These are phyloP conservation scores for Chlamydomonas eustigma DNA, from an alignment of 139 green algal genomes.

Conservation along the genomic window DNA sequence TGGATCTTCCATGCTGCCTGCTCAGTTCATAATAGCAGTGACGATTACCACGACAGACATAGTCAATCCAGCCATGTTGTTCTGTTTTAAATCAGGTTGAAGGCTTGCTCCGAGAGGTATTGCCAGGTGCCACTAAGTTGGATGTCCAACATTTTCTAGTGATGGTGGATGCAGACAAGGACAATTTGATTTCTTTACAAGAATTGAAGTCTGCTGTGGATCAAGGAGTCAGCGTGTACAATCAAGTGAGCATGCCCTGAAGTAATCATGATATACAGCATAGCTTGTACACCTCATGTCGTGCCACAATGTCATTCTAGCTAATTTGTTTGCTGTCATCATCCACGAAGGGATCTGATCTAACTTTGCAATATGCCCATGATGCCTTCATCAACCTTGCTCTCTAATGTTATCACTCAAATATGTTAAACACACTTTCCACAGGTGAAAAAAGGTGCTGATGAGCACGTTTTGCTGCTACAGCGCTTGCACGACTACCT, in stretches of 20 bases:
- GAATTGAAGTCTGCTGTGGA: not conserved
- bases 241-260: not conserved
- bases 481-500: conserved; percentile 14
- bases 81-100: too few relatives aligned
- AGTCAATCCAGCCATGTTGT: too few relatives aligned
- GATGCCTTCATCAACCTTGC: not conserved
- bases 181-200: conserved; percentile 2
- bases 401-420: not conserved
- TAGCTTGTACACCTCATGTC: not conserved
- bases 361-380: not conserved
- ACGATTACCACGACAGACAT: too few relatives aligned
- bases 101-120: conserved; percentile 9
- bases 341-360: not conserved
- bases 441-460: not conserved
- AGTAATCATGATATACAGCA: not conserved
- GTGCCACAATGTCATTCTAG: not conserved
- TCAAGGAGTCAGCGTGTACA: not conserved
- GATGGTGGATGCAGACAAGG: conserved; percentile 16
- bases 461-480: not conserved
- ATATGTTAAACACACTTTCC: not conserved
- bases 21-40: too few relatives aligned
- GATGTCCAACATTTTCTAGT: conserved; percentile 32
- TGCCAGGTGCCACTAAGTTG: conserved; percentile 9
- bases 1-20: too few relatives aligned
- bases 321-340: not conserved